Base-by-base conservation (phyloP, 140 eudicot genomes). In the Senecio squalidus region DNA sequence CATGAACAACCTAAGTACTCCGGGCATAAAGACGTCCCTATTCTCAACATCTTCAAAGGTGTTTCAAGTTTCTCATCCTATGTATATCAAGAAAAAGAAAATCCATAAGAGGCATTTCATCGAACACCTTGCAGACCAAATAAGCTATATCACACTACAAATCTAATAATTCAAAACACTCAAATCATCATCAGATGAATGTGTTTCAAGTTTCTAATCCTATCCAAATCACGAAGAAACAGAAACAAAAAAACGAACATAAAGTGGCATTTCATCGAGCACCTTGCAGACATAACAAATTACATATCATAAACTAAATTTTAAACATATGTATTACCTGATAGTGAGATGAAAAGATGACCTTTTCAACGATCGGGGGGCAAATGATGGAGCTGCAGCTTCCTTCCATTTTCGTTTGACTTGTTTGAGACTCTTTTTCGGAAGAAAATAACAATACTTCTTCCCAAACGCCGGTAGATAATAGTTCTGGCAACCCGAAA, bases 21-120 rank as follows among this genome's bases (percentile, higher is more conserved):
- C 21, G 69, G 50, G 46, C 54, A 36, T 4, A 68, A 44, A 18
- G 72, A 72, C 24, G 68, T 47, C 28, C 55, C 57, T 3, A 66
- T 71, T 67, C 60, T 43, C 62, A 52, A 30, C 16, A 39, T 13
- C 27, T 73, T 56, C 39, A 16, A 18, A 25, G 67, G 58, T 27
- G 23, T 51, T 39, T 70, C 70, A 46, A 30, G 63, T 53, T 58
- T 58, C 61, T 53, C 77, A 58, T 70, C 79, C 89, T 82, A 51
- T 9, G 74, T 36, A 46, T 64, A 54, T 22, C 64, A 69, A 62
- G 51, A 55, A n/a, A n/a, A n/a, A n/a, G n/a, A n/a, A 67, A 63
- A 54, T 27, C 14, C 31, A 29, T 29, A 0, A 63, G 41, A 51
- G 54, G 58, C 74, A 76, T 64, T 76, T 58, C 51, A 52, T 50